Conservation (phyloP, 2,329 filamentous ascomycete species). For the Colletotrichum sp. region DNA sequence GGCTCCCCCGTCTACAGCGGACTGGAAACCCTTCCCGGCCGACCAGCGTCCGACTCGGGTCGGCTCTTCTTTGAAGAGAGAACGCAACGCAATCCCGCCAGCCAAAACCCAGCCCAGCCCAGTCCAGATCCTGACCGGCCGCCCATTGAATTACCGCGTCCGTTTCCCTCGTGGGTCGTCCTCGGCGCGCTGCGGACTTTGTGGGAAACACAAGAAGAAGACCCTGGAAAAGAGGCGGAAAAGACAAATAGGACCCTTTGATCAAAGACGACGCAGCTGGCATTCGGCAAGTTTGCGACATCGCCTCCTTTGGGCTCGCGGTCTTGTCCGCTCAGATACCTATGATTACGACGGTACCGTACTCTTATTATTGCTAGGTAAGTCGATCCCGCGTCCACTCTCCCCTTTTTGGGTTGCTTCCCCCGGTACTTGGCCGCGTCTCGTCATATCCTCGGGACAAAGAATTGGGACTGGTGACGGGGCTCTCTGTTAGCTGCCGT, state of each 20-base stretch:
- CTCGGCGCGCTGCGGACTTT: background rate
- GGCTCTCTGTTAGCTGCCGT: conserved; percentile 3
- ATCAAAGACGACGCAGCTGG: background rate
- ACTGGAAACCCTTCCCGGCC: background rate
- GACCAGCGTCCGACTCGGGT: background rate
- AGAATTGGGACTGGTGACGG: background rate
- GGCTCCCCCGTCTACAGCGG: background rate
- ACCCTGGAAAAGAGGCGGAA: background rate
- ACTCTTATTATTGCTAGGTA: background rate
- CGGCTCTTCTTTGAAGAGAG: background rate
- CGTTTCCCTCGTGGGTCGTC: background rate
- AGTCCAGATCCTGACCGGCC: background rate
- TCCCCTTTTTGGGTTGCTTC: conserved; percentile 7
- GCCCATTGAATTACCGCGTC: background rate
- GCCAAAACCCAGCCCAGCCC: background rate
- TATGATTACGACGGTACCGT: background rate
- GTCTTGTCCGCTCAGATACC: background rate
- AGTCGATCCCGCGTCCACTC: background rate
- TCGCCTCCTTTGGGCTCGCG: background rate
- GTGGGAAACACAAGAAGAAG: background rate
- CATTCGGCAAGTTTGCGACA: background rate
- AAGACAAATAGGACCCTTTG: background rate
- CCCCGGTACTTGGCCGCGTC: conserved; percentile 9
- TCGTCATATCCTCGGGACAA: conserved; percentile 17
- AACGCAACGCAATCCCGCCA: background rate